Evolutionary conservation across 2,329 filamentous ascomycete genomes (phyloP).

Genomic region (Colletotrichum chlorophyti): DNA sequence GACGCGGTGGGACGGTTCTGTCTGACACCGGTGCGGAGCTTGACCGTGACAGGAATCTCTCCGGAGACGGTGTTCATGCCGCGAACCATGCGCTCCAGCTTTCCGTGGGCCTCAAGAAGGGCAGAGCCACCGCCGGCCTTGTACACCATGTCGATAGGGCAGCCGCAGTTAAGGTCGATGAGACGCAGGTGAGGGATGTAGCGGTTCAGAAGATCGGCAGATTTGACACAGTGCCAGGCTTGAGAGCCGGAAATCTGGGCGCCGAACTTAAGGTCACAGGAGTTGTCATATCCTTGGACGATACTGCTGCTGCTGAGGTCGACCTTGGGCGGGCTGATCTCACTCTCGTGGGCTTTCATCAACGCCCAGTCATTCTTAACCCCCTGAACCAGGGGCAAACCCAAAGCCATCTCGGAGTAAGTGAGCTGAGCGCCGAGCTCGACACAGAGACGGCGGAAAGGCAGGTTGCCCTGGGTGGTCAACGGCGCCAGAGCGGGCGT

Average conservation of each 20-base stretch:
- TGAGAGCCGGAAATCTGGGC: conserved; percentile 93
- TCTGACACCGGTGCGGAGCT: conserved; percentile 90
- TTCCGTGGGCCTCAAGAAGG: conserved; percentile 84
- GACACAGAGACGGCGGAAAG: conserved; percentile 89
- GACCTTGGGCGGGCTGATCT: conserved; percentile 75
- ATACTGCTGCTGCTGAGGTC: conserved; percentile 57
- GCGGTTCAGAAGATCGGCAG: conserved; percentile 79
- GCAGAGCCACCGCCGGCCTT: conserved; percentile 88
- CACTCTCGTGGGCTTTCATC: conserved; percentile 88
- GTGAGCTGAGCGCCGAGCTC: conserved; percentile 91
- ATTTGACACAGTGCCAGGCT: conserved; percentile 88
- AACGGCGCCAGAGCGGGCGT: conserved; percentile 93
- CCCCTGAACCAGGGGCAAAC: conserved; percentile 86
- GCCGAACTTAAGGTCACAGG: conserved; percentile 85
- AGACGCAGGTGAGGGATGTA: conserved; percentile 85
- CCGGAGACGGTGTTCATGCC: conserved; percentile 96
- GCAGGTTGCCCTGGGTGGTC: conserved; percentile 95
- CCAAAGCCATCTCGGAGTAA: conserved; percentile 98
- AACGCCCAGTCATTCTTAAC: conserved; percentile 93
- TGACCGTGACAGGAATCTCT: conserved; percentile 90
- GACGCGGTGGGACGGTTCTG: conserved; percentile 80
- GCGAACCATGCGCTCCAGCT: conserved; percentile 91
- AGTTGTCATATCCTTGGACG: conserved; percentile 80
- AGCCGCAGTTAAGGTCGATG: conserved; percentile 96
- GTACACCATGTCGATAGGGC: conserved; percentile 94